phyloP scores from a whole-genome alignment of 441 rosid species.

The Mallotus japonicus region DNA sequence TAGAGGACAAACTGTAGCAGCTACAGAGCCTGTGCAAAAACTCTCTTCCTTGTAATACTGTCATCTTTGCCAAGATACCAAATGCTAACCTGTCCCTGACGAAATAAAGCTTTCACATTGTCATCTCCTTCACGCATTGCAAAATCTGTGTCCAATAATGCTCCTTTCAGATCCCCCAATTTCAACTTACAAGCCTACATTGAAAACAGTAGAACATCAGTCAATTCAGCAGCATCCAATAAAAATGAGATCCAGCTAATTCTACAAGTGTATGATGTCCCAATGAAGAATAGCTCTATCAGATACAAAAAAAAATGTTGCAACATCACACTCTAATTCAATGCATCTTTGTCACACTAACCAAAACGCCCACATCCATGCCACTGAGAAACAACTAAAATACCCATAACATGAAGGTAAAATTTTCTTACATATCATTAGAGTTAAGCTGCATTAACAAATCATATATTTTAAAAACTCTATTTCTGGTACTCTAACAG shows the following conservation, averaged over 20 bases:
- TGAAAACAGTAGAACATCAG: conserved; percentile 16
- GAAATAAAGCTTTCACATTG: conserved; percentile 88
- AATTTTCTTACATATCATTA: not conserved
- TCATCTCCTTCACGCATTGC: conserved; percentile 88
- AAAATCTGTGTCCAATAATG: conserved; percentile 75
- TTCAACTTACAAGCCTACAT: conserved; percentile 83
- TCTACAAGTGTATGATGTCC: no score
- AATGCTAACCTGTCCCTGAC: conserved; percentile 84
- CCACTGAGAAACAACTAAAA: not conserved
- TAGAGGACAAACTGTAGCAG: not conserved
- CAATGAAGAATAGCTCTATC: not conserved
- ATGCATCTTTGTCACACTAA: not conserved
- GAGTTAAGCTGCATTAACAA: not conserved
- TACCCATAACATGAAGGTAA: not conserved
- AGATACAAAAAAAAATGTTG: not conserved
- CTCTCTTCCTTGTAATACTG: conserved; percentile 8
- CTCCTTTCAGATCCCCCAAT: conserved; percentile 84
- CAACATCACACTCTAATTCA: not conserved
- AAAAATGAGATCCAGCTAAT: not conserved
- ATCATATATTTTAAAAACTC: not conserved
- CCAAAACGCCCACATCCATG: not conserved
- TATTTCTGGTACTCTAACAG: no score
- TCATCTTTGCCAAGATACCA: conserved; percentile 9
- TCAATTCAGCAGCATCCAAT: not conserved
- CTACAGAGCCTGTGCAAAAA: conserved; percentile 9